Evolutionary conservation across 495 filamentous ascomycete genomes (phyloP).

Genomic region (Trichoderma virens): DNA sequence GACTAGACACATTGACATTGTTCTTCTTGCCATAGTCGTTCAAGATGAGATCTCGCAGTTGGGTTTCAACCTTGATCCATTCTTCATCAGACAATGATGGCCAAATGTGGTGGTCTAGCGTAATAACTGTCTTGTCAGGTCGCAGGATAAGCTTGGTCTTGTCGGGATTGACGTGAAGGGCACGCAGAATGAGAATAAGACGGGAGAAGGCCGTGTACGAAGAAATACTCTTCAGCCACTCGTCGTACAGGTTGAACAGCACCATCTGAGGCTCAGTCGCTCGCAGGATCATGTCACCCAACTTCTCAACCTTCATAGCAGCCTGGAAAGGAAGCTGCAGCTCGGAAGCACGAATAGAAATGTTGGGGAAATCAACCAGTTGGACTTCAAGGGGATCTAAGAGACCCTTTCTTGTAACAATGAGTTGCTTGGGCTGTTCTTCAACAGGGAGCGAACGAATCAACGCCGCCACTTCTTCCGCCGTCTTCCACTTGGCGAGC

Average conservation of each 20-base stretch:
- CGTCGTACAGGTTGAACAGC: constrained; percentile 97
- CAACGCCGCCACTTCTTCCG: constrained; percentile 97
- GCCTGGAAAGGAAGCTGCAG: constrained; percentile 98
- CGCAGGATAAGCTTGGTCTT: constrained; percentile 96
- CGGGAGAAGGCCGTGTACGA: constrained; percentile 98
- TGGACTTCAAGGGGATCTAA: constrained; percentile 97
- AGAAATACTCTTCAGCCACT: constrained; percentile 97
- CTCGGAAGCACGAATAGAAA: constrained; percentile 97
- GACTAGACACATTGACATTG: constrained; percentile 93
- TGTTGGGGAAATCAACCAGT: constrained; percentile 96
- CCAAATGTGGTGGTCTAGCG: constrained; percentile 99
- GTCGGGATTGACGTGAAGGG: constrained; percentile 94
- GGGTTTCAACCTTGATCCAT: constrained; percentile 98
- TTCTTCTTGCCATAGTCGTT: constrained; percentile 99
- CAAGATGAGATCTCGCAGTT: constrained; percentile 89
- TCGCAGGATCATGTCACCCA: constrained; percentile 97
- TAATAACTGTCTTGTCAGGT: constrained; percentile 98
- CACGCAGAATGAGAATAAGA: constrained; percentile 88
- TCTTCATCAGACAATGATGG: constrained; percentile 90
- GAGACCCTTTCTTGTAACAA: constrained; percentile 95
- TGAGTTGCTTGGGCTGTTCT: constrained; percentile 98
- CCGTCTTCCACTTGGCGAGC: constrained; percentile 99
- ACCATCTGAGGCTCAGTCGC: constrained; percentile 99
- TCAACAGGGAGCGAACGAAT: constrained; percentile 96
- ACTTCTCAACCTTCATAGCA: constrained; percentile 99